Evolutionary conservation across 352 stramenopile species (phyloP).

Genomic region (Globisporangium parvum): DNA sequence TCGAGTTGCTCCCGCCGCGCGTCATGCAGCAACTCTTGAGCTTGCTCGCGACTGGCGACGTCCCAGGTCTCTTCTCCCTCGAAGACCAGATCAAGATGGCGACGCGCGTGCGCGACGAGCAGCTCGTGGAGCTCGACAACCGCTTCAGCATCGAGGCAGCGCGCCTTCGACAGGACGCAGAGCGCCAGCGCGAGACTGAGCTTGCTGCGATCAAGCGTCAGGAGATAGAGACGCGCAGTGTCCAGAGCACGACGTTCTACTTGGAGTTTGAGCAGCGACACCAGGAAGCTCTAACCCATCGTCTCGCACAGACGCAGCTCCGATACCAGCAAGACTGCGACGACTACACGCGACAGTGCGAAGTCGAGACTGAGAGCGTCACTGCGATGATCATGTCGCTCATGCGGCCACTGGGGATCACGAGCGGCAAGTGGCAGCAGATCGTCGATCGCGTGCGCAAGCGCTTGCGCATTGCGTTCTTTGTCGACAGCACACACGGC

Average conservation of each 20-base stretch:
- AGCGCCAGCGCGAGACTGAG: conserved; percentile 23
- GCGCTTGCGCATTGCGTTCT: conserved; percentile 39
- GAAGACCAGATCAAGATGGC: conserved; percentile 66
- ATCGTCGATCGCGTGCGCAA: conserved; percentile 49
- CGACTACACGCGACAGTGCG: conserved; percentile 41
- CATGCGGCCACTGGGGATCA: conserved; percentile 60
- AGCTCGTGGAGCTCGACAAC: conserved; percentile 43
- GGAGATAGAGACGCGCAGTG: conserved; percentile 26
- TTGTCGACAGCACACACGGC: conserved; percentile 27
- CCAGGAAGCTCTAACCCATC: conserved; percentile 17
- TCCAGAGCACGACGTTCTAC: conserved; percentile 18
- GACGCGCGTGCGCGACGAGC: conserved; percentile 54
- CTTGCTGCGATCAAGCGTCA: conserved; percentile 19
- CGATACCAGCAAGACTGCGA: conserved; percentile 60
- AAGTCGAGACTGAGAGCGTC: conserved; percentile 70
- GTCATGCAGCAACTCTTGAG: conserved; percentile 40
- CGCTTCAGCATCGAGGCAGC: conserved; percentile 22
- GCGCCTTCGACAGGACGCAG: conserved; percentile 26
- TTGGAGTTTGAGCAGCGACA: conserved; percentile 32
- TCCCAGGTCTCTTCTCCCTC: conserved; percentile 45
- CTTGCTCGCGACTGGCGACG: conserved; percentile 52
- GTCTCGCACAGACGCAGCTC: conserved; percentile 33
- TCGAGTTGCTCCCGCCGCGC: conserved; percentile 27
- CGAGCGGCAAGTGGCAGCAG: conserved; percentile 63
- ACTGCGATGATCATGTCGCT: conserved; percentile 71